A percentile compares a stretch with the other conserved stretches of the same genome.
Conservation (phyloP, 805 yeast species). For the Yarrowia phangngaensis region DNA sequence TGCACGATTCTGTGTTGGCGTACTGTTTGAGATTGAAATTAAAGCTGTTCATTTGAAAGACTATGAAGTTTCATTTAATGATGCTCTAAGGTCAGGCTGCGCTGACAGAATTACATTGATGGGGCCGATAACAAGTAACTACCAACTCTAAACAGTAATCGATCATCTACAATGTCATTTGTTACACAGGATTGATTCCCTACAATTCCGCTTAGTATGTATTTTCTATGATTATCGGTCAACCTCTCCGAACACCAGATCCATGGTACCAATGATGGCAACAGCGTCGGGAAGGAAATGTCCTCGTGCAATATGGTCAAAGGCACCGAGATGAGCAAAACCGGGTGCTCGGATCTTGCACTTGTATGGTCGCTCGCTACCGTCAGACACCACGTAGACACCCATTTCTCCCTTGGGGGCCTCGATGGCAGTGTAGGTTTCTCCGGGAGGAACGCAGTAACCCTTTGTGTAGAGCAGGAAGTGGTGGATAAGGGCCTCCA, state of each 20-base stretch:
- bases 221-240: slow-evolving; percentile 56
- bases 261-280: slow-evolving; percentile 93
- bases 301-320: slow-evolving; percentile 81
- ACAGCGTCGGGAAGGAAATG: slow-evolving; percentile 88
- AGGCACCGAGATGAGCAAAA: slow-evolving; percentile 83
- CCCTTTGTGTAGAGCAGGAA: slow-evolving; percentile 85
- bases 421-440: slow-evolving; percentile 85
- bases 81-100: too few species aligned
- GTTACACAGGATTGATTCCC: too few species aligned
- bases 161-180: too few species aligned
- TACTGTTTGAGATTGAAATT: too few species aligned
- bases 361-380: slow-evolving; percentile 84
- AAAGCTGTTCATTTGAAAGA: too few species aligned
- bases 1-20: too few species aligned
- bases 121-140: too few species aligned
- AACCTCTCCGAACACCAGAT: slow-evolving; percentile 89
- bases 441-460: slow-evolving; percentile 83
- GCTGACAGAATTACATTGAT: too few species aligned
- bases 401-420: slow-evolving; percentile 97
- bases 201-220: slow-evolving; percentile 22
- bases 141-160: too few species aligned
- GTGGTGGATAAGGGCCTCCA: slow-evolving; percentile 90
- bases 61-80: too few species aligned
- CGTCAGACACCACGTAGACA: slow-evolving; percentile 83
- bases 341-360: slow-evolving; percentile 95